Base-by-base conservation (phyloP, 1,284 basidiomycete genomes). In the Tremellales sp. region DNA sequence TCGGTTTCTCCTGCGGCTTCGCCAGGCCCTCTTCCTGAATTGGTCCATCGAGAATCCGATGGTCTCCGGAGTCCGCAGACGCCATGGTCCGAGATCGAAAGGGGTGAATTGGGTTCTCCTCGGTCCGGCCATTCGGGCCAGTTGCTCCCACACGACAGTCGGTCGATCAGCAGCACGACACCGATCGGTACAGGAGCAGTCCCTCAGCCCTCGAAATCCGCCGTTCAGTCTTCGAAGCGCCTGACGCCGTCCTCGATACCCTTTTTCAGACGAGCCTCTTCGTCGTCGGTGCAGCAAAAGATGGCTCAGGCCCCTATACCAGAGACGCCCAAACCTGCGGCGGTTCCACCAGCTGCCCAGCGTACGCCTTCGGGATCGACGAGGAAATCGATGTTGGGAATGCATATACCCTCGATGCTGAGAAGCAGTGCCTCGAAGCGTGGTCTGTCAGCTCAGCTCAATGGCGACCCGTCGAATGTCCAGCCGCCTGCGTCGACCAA, bases 201-300 rank as follows among this genome's bases (percentile, higher is more conserved):
- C 13, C 48, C 52, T 10, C 48, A 43, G 64, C 40, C 58, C 58
- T 54, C 53, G 56, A 53, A 28, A 58, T 12, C 51, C 40, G 67
- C 57, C 41, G n/a, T n/a, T n/a, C n/a, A n/a, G n/a, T n/a, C n/a
- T n/a, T 57, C 57, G 48, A 73, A 74, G 50, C 81, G 91, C 40
- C 80, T 92, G 40, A 94, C 92, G 0, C 92, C 92, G 0, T 93
- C 89, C 13, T 87, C 89, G 7, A 95, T 97, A 54, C 93, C 92
- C 1, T 97, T 97, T 74, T 95, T 95, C 77, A 81, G 90, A 33
- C 85, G 92, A 16, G 87, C 89, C 1, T 91, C 90, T 16, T 92
- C 89, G 1, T 86, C 90, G 58, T 90, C 87, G 2, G 84, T 87
- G 75, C 83, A 87, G 41, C 47, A 47, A 21, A 57, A 57, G 34